Conservation (phyloP, 305 asterid species). For the Fraxinus dipetala region DNA sequence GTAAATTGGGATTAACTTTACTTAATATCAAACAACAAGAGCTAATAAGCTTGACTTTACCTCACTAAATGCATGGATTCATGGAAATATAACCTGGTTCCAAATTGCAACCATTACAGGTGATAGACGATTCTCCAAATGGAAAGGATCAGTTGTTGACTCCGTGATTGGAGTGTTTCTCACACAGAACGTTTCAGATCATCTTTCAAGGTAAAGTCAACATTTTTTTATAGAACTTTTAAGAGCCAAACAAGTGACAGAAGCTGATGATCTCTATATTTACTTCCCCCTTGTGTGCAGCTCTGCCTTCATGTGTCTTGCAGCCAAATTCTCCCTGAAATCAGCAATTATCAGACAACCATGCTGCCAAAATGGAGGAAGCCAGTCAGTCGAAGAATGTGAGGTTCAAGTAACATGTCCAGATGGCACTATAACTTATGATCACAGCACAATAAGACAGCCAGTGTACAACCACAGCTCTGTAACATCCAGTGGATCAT, state of each 20-base stretch:
- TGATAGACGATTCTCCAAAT: constrained; percentile 81
- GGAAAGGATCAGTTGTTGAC: constrained; percentile 99
- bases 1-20: background rate
- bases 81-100: constrained; percentile 14
- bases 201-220: constrained; percentile 73
- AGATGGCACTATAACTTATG: constrained; percentile 55
- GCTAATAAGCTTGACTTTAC: constrained; percentile 13
- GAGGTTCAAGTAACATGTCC: constrained; percentile 61
- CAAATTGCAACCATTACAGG: constrained; percentile 46
- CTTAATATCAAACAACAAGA: background rate
- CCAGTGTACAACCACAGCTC: constrained; percentile 38
- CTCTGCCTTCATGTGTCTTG: constrained; percentile 91
- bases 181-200: constrained; percentile 96
- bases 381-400: constrained; percentile 45
- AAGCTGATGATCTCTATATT: constrained; percentile 13
- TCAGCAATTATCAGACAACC: constrained; percentile 29
- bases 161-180: constrained; percentile 95
- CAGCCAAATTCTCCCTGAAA: constrained; percentile 69
- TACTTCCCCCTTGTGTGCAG: constrained; percentile 46
- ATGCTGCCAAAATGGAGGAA: constrained; percentile 28
- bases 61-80: constrained; percentile 3
- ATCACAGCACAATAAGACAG: constrained; percentile 35
- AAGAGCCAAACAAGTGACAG: constrained; percentile 11
- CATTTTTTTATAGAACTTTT: constrained; percentile 1
- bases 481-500: constrained; percentile 34